phyloP scores from a whole-genome alignment of 78 protist genomes.

The Dictyostelium purpureum region DNA sequence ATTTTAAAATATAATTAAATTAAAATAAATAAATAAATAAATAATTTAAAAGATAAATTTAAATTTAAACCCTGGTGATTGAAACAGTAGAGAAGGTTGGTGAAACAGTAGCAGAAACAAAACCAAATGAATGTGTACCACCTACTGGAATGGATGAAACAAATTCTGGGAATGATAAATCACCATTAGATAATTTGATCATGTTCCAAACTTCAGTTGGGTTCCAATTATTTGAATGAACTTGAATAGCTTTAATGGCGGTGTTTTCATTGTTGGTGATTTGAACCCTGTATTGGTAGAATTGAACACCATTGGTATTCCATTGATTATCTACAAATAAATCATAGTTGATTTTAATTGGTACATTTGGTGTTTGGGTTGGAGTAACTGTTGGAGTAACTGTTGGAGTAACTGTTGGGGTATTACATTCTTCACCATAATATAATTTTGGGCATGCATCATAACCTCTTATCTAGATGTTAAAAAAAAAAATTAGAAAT shows the following conservation, averaged over 20 bases:
- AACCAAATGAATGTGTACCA: conserved; percentile 2
- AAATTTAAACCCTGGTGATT: neutral
- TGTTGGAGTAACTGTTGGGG: neutral
- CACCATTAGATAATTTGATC: neutral
- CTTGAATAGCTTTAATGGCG: neutral
- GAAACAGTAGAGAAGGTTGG: neutral
- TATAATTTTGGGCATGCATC: neutral
- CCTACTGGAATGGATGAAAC: neutral
- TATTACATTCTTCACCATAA: conserved; percentile 11
- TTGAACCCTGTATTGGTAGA: neutral
- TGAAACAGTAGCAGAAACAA: neutral
- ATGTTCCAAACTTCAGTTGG: conserved; percentile 33
- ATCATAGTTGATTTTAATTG: neutral
- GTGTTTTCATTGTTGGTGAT: neutral
- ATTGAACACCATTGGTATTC: neutral
- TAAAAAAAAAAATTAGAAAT: too few relatives aligned
- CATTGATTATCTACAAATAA: neutral
- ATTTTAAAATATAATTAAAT: too few relatives aligned
- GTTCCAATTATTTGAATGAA: neutral
- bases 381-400: neutral
- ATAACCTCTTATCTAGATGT: neutral
- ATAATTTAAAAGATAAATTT: too few relatives aligned
- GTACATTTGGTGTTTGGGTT: neutral
- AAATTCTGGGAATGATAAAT: neutral
- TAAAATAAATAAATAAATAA: too few relatives aligned